Evolutionary conservation across 345 rosid species (phyloP).

Genomic region (Trapa bicornis): DNA sequence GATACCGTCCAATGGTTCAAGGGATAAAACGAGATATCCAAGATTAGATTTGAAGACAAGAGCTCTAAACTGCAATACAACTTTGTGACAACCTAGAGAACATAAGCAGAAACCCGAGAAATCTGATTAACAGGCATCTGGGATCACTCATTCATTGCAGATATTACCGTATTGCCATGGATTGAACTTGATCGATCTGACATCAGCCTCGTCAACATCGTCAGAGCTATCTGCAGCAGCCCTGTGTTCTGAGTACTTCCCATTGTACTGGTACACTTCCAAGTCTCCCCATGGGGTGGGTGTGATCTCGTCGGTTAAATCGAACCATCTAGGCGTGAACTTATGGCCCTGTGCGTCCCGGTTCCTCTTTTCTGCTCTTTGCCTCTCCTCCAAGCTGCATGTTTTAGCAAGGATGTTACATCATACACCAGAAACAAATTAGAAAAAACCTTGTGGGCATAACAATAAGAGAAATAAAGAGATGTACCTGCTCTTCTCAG

Average conservation of each 20-base stretch:
- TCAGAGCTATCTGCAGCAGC: conserved; percentile 33
- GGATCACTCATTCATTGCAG: conserved; percentile 37
- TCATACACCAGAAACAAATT: not conserved
- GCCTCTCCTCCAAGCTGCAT: conserved; percentile 67
- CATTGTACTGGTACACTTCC: conserved; percentile 54
- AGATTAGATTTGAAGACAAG: not conserved
- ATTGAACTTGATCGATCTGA: conserved; percentile 41
- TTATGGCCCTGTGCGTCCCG: conserved; percentile 48
- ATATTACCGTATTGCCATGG: conserved; percentile 63
- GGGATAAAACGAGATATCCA: not conserved
- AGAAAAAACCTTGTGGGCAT: not conserved
- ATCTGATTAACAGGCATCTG: not conserved
- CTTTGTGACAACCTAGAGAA: not conserved
- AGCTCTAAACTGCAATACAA: not conserved
- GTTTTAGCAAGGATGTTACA: not conserved
- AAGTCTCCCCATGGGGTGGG: conserved; percentile 66
- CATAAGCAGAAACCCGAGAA: not conserved
- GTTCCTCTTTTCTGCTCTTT: conserved; percentile 57
- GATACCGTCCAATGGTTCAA: no score
- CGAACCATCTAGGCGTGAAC: conserved; percentile 62
- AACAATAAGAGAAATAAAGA: conserved; percentile 5
- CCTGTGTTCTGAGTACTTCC: conserved; percentile 45
- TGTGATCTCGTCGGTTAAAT: conserved; percentile 43
- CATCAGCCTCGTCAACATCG: conserved; percentile 17
- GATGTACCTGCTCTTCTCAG: conserved; percentile 26